Base-by-base conservation (phyloP, 306 rosid genomes). In the Delonix regia region DNA sequence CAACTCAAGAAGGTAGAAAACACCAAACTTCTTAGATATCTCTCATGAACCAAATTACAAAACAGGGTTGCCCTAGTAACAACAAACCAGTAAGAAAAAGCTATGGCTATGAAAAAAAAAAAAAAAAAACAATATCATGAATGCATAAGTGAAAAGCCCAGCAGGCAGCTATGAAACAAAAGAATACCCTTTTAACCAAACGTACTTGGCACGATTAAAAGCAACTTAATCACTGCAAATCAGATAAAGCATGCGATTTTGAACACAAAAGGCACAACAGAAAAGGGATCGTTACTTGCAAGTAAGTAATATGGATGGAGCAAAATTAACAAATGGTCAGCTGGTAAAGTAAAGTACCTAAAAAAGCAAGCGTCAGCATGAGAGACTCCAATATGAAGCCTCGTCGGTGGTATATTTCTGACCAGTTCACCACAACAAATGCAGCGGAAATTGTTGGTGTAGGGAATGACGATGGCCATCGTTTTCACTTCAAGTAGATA, bases 361-460 rank as follows among this genome's bases (percentile, higher is more conserved):
- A 24, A 5, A 16, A 65, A 18, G 75, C 3, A 38, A 64, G 80
- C 52, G 10, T 9, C 34, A 67, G 65, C 62, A 18, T 0, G 61
- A 63, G 65, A 78, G 63, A 47, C 9, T 16, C 5, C 33, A 36
- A 67, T 9, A 24, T 49, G 76, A 41, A 36, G 71, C 79, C 74
- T 79, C 18, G 62, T 9, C 25, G 22, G 55, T 33, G 41, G 79
- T 70, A 48, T 18, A 60, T 11, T 55, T 83, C 78, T 76, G 92
- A 90, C 89, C 81, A 60, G 56, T 84, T 87, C 87, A 36, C 55
- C 75, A 59, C 61, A 45, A 42, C 45, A n/a, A 75, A 53, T 4
- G 76, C 80, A 15, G 81, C 24, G 27, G 25, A 33, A 65, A n/a
- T 78, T 39, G 62, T n/a, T 15, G 71, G 53, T 27, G 24, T 19